Percentiles rank a stretch among this genome's conserved stretches.
phyloP scores from a whole-genome alignment of 129 eudicot species.

The Helianthus tuberosus region DNA sequence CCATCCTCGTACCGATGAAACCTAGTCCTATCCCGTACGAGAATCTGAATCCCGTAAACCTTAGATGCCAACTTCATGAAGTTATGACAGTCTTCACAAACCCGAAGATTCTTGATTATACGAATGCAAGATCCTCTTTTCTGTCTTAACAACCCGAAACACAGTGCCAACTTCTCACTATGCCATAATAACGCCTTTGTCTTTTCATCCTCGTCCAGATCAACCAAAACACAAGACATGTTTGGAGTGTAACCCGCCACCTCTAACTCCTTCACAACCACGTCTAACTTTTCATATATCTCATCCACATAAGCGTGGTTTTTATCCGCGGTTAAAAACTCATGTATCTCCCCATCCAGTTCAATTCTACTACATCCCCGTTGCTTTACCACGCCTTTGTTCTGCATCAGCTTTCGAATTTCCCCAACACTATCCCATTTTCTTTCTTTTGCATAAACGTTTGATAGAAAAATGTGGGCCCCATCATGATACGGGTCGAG shows the following conservation, averaged over 20 bases:
- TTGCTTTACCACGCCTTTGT: conserved; percentile 61
- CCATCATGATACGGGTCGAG: conserved; percentile 79
- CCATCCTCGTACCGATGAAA: conserved; percentile 70
- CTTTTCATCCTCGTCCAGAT: conserved; percentile 69
- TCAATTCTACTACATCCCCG: conserved; percentile 71
- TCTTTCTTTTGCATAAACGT: conserved; percentile 64
- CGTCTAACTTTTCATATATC: conserved; percentile 59
- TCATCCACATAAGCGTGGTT: conserved; percentile 49
- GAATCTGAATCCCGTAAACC: conserved; percentile 46
- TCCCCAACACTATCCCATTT: conserved; percentile 65
- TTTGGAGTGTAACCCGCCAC: conserved; percentile 62
- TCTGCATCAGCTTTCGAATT: conserved; percentile 55
- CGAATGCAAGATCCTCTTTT: conserved; percentile 49
- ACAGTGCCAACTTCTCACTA: conserved; percentile 70
- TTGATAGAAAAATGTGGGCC: conserved; percentile 68
- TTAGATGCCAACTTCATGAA: conserved; percentile 68
- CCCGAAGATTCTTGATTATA: conserved; percentile 75
- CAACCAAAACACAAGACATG: conserved; percentile 53
- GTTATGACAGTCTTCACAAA: conserved; percentile 78
- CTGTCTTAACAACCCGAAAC: conserved; percentile 47
- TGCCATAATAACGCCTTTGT: conserved; percentile 63
- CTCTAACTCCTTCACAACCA: conserved; percentile 56
- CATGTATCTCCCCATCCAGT: conserved; percentile 53
- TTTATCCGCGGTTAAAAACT: conserved; percentile 63
- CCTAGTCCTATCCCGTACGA: conserved; percentile 71